Percentiles rank a stretch among this genome's conserved stretches.
phyloP scores from a whole-genome alignment of 1,139 yeast genomes.

The Lodderomyces metapsilosis region DNA sequence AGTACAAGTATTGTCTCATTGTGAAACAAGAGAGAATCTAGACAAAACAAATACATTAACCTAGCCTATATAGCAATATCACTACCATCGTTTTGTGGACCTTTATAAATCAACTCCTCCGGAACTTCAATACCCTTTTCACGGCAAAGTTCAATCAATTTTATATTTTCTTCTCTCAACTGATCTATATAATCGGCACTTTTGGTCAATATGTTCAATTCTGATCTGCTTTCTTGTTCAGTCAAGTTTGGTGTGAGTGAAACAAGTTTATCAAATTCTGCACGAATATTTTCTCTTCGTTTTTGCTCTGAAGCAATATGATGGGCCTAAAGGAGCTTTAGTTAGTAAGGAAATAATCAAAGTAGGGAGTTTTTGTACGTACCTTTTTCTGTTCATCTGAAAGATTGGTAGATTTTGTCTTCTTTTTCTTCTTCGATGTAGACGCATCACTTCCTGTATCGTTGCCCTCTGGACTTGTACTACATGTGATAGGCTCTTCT shows the following conservation, averaged over 20 bases:
- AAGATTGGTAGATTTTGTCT: constrained; percentile 30
- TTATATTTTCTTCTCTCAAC: constrained; percentile 38
- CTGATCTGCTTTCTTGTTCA: constrained; percentile 46
- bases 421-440: constrained; percentile 16
- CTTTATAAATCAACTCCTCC: constrained; percentile 35
- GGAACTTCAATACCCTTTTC: constrained; percentile 40
- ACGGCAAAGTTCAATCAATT: constrained; percentile 33
- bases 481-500: not conserved
- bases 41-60: constrained; percentile 6
- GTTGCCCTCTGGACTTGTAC: not conserved
- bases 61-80: constrained; percentile 14
- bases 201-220: constrained; percentile 44
- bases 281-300: constrained; percentile 45
- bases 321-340: constrained; percentile 33
- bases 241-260: constrained; percentile 41
- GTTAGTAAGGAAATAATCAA: too few relatives aligned
- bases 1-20: constrained; percentile 22
- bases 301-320: constrained; percentile 53
- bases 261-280: constrained; percentile 47
- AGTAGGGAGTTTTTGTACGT: too few relatives aligned
- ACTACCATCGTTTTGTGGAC: constrained; percentile 29
- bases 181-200: constrained; percentile 47
- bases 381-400: constrained; percentile 49
- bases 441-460: not conserved
- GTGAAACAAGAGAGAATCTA: constrained; percentile 18